phyloP scores from a whole-genome alignment of 2,329 filamentous ascomycete genomes.

The Aspergillus novoparasiticus region DNA sequence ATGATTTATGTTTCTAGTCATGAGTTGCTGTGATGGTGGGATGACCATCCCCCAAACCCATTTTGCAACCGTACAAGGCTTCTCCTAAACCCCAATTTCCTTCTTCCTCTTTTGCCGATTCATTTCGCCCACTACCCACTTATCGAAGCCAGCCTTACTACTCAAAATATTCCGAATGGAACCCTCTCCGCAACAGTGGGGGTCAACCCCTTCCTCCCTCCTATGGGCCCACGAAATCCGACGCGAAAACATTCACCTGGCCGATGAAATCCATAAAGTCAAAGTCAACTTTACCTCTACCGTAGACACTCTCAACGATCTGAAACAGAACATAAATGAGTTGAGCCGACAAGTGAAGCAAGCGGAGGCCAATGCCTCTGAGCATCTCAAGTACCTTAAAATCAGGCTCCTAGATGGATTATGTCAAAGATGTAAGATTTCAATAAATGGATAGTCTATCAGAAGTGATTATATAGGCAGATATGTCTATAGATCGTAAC shows the following conservation, averaged over 20 bases:
- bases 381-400: background rate
- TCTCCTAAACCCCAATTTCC: no score
- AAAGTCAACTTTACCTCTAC: constrained; percentile 17
- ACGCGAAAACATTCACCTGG: constrained; percentile 37
- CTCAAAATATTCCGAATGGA: constrained; percentile 1
- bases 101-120: background rate
- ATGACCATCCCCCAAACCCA: background rate
- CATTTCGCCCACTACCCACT: background rate
- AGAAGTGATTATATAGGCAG: background rate
- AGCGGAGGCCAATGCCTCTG: background rate
- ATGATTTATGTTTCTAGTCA: constrained; percentile 3
- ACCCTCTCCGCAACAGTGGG: constrained; percentile 4
- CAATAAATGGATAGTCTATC: background rate
- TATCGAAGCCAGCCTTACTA: background rate
- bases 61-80: background rate
- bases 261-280: constrained; percentile 28
- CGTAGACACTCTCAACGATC: constrained; percentile 4
- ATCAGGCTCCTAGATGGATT: background rate
- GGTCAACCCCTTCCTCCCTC: constrained; percentile 24
- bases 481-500: background rate
- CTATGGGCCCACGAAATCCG: constrained; percentile 45
- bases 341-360: constrained; percentile 5
- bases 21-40: background rate
- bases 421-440: background rate
- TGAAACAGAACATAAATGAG: constrained; percentile 9